Conservation (phyloP, 768 basidiomycete genomes). For the Trametes coccinea region DNA sequence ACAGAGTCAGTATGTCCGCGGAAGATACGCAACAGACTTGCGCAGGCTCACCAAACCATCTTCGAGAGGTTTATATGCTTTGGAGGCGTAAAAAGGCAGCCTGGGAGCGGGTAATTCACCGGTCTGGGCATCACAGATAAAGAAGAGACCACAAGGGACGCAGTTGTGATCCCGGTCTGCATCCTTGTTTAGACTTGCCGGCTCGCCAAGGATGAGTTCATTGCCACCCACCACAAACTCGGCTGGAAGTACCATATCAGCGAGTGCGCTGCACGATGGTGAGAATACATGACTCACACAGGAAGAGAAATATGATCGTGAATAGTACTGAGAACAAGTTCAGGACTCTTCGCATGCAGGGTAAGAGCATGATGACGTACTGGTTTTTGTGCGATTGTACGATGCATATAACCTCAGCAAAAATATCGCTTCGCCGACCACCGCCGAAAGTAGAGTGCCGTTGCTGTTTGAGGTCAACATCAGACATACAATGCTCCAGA, state of each 20-base stretch:
- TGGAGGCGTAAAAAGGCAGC: conserved; percentile 1
- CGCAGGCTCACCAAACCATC: conserved; percentile 1
- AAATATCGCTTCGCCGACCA: conserved; percentile 13
- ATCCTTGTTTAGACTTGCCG: neutral
- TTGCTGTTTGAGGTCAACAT: neutral
- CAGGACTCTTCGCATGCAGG: neutral
- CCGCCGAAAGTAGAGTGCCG: conserved; percentile 6
- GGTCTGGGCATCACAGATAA: neutral
- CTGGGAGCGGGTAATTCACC: neutral
- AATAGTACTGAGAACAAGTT: neutral
- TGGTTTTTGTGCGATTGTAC: conserved; percentile 2
- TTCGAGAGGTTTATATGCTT: neutral
- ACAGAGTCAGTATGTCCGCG: neutral
- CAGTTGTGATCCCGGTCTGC: neutral
- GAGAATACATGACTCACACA: neutral
- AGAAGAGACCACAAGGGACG: neutral
- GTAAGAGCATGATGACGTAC: neutral
- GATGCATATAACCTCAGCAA: conserved; percentile 15
- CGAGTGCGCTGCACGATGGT: too few species aligned
- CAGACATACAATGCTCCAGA: too few species aligned
- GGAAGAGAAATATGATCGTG: neutral
- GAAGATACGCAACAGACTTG: neutral
- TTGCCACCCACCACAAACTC: conserved; percentile 5
- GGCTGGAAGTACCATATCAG: neutral
- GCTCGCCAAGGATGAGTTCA: neutral